A percentile compares a stretch with the other conserved stretches of the same genome.
These are phyloP conservation scores for Dryadomyces quercus-mongolicae DNA, from an alignment of 2,329 filamentous ascomycete species.

Conservation along the genomic window DNA sequence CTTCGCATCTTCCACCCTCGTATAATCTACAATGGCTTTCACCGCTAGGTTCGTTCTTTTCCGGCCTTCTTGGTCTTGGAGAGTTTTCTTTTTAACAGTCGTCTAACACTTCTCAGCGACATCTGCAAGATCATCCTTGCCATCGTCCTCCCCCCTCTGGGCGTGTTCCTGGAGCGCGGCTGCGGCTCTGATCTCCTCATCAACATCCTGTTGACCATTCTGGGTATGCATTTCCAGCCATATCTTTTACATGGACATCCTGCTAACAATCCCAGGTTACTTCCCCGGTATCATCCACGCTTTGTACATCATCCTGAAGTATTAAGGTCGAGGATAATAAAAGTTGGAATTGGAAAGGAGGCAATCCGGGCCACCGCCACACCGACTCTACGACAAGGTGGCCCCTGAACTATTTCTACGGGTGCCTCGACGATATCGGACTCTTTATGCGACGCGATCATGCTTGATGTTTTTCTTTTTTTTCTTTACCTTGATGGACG, in stretches of 20 bases:
- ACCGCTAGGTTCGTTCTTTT: constrained; percentile 34
- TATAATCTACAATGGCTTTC: constrained; percentile 39
- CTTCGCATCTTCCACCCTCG: background rate
- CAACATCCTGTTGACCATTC: constrained; percentile 79
- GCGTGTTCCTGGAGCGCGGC: constrained; percentile 89
- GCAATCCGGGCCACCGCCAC: too few relatives aligned
- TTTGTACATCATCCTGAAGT: constrained; percentile 86
- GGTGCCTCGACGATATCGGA: too few relatives aligned
- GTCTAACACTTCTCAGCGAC: constrained; percentile 22
- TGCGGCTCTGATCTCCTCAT: constrained; percentile 81
- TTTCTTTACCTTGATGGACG: too few relatives aligned
- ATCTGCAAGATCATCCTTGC: constrained; percentile 68
- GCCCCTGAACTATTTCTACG: too few relatives aligned
- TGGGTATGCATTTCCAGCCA: constrained; percentile 32
- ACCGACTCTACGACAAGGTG: too few relatives aligned
- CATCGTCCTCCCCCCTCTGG: constrained; percentile 77
- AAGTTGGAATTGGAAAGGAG: too few relatives aligned
- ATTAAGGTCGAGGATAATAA: constrained; percentile 34
- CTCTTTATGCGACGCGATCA: too few relatives aligned
- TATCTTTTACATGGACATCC: background rate
- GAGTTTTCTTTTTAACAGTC: too few relatives aligned
- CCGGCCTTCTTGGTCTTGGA: background rate
- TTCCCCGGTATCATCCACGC: constrained; percentile 86
- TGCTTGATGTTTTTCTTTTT: too few relatives aligned
- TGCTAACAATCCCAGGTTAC: constrained; percentile 27